Conservation (phyloP, 371 early-diverging fungal species). For the Rhizopus sp. region DNA sequence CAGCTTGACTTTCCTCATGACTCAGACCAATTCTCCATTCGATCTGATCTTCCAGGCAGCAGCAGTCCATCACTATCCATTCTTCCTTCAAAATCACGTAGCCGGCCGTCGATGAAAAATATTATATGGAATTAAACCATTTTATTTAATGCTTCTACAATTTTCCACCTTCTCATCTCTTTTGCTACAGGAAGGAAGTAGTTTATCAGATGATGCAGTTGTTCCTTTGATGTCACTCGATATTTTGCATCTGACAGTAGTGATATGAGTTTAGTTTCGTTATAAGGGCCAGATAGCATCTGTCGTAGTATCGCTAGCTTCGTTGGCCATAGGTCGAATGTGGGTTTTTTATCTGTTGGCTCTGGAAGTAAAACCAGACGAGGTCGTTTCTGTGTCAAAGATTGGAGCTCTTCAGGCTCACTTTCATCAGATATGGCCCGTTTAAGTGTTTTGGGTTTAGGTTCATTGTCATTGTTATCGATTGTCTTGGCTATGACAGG, state of each 20-base stretch:
- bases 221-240: conserved; percentile 9
- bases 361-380: not conserved
- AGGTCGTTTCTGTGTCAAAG: not conserved
- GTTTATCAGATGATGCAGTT: conserved; percentile 13
- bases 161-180: conserved; percentile 8
- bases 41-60: conserved; percentile 10
- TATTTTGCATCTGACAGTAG: not conserved
- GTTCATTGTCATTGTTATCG: not conserved
- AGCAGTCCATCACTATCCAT: not conserved
- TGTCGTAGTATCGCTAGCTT: conserved; percentile 4
- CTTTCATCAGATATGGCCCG: not conserved
- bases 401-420: not conserved
- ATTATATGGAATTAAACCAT: conserved; percentile 8
- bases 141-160: conserved; percentile 7
- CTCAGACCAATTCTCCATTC: conserved; percentile 27
- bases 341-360: not conserved
- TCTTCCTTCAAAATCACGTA: not conserved
- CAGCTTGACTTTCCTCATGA: conserved; percentile 27
- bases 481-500: not conserved
- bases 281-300: conserved; percentile 1
- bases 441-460: not conserved
- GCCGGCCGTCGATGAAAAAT: conserved; percentile 13
- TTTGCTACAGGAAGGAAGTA: conserved; percentile 21
- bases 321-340: conserved; percentile 1
- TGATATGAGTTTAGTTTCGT: conserved; percentile 10